Conservation (phyloP, 257 asterid species). For the Solanum okadae region DNA sequence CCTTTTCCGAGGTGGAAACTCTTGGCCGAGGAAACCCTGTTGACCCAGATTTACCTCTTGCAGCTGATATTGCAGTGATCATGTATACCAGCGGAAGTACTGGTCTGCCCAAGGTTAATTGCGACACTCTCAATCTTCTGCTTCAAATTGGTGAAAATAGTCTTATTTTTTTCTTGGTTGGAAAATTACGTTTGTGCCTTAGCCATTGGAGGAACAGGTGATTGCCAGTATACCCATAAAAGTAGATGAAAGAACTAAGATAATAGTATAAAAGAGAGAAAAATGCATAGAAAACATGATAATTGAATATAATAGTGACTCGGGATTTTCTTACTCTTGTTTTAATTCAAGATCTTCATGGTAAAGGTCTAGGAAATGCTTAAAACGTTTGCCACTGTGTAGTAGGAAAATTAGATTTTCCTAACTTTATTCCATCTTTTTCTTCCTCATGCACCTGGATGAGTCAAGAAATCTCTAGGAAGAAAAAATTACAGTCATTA, state of each 20-base stretch:
- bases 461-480: not conserved
- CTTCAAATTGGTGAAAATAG: not conserved
- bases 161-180: not conserved
- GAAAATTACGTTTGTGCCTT: not conserved
- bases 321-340: not conserved
- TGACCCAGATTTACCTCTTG: slow-evolving; percentile 76
- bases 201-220: not conserved
- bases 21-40: slow-evolving; percentile 67
- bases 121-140: not conserved
- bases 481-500: not conserved
- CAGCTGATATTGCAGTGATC: slow-evolving; percentile 87
- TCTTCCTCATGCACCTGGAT: not conserved
- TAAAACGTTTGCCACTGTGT: not conserved
- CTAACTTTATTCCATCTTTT: not conserved
- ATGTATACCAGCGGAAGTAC: slow-evolving; percentile 99
- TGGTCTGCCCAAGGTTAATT: slow-evolving; percentile 90
- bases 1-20: slow-evolving; percentile 65
- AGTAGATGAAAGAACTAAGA: not conserved
- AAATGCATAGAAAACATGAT: not conserved
- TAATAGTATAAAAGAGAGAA: not conserved
- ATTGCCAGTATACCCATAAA: not conserved
- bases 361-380: not conserved
- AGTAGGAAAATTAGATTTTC: not conserved
- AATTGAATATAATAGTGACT: not conserved
- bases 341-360: not conserved